Evolutionary conservation across 768 basidiomycete genomes (phyloP), one percentile per base, ranked within the genome.

Genomic region (Termitomyces sp.): DNA sequence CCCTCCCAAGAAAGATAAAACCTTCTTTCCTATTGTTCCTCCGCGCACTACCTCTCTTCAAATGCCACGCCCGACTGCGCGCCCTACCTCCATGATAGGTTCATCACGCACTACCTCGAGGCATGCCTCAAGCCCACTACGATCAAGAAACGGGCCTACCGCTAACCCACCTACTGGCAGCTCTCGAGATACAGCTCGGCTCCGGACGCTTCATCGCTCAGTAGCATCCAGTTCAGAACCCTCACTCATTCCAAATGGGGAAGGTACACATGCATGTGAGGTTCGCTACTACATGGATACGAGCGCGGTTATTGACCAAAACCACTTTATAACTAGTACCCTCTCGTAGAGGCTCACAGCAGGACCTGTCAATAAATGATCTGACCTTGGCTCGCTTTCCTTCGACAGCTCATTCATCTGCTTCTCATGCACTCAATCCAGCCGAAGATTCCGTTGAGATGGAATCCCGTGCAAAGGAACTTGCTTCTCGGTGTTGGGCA

Each of bases 161-260:
- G 64, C 65, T 34, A 62, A 53, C 45, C 53, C 65, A 37, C 51
- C 60, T 34, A 61, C 67, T 43, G 62, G 68, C 37, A 65, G 63
- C 41, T 49, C 66, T 30, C 67, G 69, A 58, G 68, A 74, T 54
- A 54, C 67, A 24, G 61, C 73, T 28, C 76, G 76, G 48, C 74
- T 88, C 45, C 80, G 82, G 8, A 79, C 81, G n/a, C 78, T 86
- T 55, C 85, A 85, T 63, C 84, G 84, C 38, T 83, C 86, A 37
- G 81, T 79, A 5, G 88, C 89, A 45, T 90, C 87, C 46, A 87
- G 79, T 57, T 92, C 90, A 47, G 90, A 92, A 68, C 90, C 90
- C n/a, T 90, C 89, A 5, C 75, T 92, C 44, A 66, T 91, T 48
- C 76, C 84, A 22, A 69, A 64, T 30, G 72, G 72, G 37, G 81